Conservation (phyloP, 1,139 yeast species). For the Fermentozyma sake region DNA sequence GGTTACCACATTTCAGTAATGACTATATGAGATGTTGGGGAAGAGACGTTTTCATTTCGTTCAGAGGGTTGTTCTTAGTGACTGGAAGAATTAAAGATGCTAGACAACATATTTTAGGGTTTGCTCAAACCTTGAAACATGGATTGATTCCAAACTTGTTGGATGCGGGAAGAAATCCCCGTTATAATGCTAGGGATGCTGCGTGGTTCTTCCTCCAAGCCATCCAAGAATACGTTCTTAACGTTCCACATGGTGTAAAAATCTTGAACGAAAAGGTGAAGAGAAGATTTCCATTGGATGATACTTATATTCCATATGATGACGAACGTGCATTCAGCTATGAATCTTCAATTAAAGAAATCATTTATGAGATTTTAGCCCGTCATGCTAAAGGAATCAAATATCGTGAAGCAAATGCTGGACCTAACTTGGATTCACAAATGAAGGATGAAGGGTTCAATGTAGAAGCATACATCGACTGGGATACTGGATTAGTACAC, state of each 20-base stretch:
- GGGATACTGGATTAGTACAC: constrained; percentile 81
- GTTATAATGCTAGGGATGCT: constrained; percentile 96
- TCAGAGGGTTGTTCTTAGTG: constrained; percentile 74
- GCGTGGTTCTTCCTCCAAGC: constrained; percentile 92
- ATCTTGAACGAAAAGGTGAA: constrained; percentile 69
- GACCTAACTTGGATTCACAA: constrained; percentile 79
- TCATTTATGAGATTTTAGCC: constrained; percentile 72
- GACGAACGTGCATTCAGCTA: constrained; percentile 75
- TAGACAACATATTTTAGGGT: constrained; percentile 71
- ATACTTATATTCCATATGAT: constrained; percentile 63
- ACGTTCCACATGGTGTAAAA: constrained; percentile 64
- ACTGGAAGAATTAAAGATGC: constrained; percentile 82
- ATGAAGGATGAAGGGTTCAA: constrained; percentile 93
- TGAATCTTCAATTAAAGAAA: constrained; percentile 65
- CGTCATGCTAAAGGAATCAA: constrained; percentile 88
- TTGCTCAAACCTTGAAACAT: constrained; percentile 89
- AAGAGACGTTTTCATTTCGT: constrained; percentile 85
- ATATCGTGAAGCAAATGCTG: constrained; percentile 95
- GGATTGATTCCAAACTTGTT: constrained; percentile 91
- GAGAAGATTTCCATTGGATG: constrained; percentile 89
- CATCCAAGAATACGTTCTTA: constrained; percentile 70
- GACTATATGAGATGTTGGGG: constrained; percentile 99
- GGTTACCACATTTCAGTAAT: constrained; percentile 87
- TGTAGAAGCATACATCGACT: constrained; percentile 74
- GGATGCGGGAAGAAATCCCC: constrained; percentile 89